Evolutionary conservation across 192 early-diverging fungal species (phyloP).

Genomic region (Lobosporangium transversale): DNA sequence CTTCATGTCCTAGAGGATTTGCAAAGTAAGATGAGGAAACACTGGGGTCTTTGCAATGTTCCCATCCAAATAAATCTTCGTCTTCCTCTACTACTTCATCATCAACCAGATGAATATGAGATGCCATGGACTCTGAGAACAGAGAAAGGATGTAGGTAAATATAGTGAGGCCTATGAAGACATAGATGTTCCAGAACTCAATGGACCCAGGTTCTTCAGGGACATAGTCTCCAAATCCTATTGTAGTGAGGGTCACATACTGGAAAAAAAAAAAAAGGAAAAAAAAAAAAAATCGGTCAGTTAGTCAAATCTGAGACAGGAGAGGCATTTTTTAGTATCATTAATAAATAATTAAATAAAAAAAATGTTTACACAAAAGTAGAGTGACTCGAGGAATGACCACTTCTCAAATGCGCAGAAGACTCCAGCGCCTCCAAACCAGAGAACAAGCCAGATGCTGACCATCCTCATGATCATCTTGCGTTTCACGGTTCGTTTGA

Average conservation of each 20-base stretch:
- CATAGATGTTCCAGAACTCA: slow-evolving; percentile 53
- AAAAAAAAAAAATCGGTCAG: neutral
- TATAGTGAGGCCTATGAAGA: slow-evolving; percentile 39
- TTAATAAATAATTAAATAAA: neutral
- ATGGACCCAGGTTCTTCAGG: slow-evolving; percentile 43
- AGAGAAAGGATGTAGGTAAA: slow-evolving; percentile 50
- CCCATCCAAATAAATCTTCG: slow-evolving; percentile 28
- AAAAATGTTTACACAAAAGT: slow-evolving; percentile 39
- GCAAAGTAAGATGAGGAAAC: neutral
- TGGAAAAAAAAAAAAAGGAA: neutral
- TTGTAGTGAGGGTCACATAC: slow-evolving; percentile 46
- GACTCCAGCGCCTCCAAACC: slow-evolving; percentile 49
- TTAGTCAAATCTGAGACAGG: neutral
- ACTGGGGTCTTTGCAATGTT: slow-evolving; percentile 12
- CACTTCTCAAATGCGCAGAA: slow-evolving; percentile 44
- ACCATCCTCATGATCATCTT: slow-evolving; percentile 42
- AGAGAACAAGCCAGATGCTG: slow-evolving; percentile 29
- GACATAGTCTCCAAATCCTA: slow-evolving; percentile 47
- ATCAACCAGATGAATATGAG: slow-evolving; percentile 42
- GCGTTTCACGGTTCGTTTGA: slow-evolving; percentile 30
- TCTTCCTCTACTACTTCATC: slow-evolving; percentile 23
- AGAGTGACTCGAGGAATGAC: slow-evolving; percentile 38
- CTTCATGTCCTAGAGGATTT: neutral
- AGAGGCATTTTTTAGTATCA: neutral
- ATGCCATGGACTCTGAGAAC: slow-evolving; percentile 32